phyloP scores from a whole-genome alignment of 768 basidiomycete genomes.

The Tylopilus intermedius region DNA sequence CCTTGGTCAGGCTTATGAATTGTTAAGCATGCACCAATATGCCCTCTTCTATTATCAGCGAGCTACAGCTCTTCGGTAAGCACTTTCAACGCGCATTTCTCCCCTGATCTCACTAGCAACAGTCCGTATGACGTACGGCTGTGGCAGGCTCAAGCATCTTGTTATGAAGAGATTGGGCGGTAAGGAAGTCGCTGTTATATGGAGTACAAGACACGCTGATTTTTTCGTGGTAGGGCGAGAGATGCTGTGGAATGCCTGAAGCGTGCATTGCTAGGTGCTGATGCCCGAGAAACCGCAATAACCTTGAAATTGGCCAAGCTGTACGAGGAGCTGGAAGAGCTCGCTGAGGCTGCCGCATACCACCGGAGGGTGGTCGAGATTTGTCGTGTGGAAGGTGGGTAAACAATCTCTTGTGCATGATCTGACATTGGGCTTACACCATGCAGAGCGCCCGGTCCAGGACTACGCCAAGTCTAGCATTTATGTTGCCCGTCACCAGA shows the following conservation, averaged over 20 bases:
- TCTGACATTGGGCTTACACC: constrained; percentile 12
- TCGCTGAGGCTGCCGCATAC: constrained; percentile 65
- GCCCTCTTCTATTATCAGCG: constrained; percentile 95
- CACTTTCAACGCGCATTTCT: neutral
- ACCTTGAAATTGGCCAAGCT: constrained; percentile 71
- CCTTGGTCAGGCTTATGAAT: constrained; percentile 94
- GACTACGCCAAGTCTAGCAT: constrained; percentile 84
- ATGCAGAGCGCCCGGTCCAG: constrained; percentile 55
- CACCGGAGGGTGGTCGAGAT: constrained; percentile 78
- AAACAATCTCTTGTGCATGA: constrained; percentile 6
- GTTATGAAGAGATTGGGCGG: constrained; percentile 90
- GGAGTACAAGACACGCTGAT: constrained; percentile 2
- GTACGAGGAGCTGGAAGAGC: constrained; percentile 62
- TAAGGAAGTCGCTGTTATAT: constrained; percentile 29
- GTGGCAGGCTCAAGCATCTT: constrained; percentile 92
- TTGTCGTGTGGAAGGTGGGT: constrained; percentile 44
- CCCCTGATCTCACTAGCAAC: constrained; percentile 1
- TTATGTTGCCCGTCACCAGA: constrained; percentile 77
- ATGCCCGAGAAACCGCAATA: constrained; percentile 69
- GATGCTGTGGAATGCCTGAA: constrained; percentile 92
- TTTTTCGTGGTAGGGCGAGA: constrained; percentile 47
- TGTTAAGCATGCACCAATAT: constrained; percentile 95
- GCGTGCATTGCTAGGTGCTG: constrained; percentile 79
- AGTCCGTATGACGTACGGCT: constrained; percentile 95
- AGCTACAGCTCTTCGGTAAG: constrained; percentile 84